phyloP scores from a whole-genome alignment of 1,284 basidiomycete species.

The Entoloma clypeatum region DNA sequence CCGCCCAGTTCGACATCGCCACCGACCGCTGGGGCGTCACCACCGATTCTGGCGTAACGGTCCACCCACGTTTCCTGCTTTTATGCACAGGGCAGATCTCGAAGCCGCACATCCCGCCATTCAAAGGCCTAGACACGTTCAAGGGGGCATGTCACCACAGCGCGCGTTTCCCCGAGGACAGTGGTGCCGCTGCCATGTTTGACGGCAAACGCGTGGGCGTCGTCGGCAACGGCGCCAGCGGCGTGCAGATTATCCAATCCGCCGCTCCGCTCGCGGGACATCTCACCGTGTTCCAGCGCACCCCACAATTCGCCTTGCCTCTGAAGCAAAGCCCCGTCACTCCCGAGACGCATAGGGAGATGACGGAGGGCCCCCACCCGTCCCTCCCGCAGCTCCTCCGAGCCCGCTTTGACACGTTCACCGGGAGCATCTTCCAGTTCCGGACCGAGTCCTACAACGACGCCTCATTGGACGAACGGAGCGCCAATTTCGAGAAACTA shows the following conservation, averaged over 20 bases:
- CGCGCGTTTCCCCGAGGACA: slow-evolving; percentile 7
- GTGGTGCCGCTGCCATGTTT: not conserved
- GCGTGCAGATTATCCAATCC: slow-evolving; percentile 11
- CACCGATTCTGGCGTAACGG: not conserved
- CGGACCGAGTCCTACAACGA: too few species aligned
- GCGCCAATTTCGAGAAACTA: not conserved
- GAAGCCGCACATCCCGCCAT: slow-evolving; percentile 7
- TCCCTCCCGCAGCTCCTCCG: not conserved
- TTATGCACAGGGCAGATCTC: slow-evolving; percentile 6
- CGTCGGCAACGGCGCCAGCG: slow-evolving; percentile 12
- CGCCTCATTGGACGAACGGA: too few species aligned
- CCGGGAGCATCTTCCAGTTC: not conserved
- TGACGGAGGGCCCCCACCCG: slow-evolving; percentile 1
- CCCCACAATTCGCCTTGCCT: slow-evolving; percentile 6
- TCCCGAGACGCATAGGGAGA: slow-evolving; percentile 1
- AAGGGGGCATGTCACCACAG: slow-evolving; percentile 9
- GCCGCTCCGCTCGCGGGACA: slow-evolving; percentile 3
- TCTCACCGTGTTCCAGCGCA: slow-evolving; percentile 14
- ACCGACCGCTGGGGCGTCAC: slow-evolving; percentile 8
- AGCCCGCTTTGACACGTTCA: not conserved
- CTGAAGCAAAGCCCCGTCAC: slow-evolving; percentile 5
- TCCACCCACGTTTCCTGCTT: slow-evolving; percentile 6
- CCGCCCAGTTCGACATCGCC: slow-evolving; percentile 7
- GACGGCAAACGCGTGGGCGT: slow-evolving; percentile 10
- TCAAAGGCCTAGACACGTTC: slow-evolving; percentile 9